Conservation (phyloP, 1,284 basidiomycete species). For the Gomphus bonarii region DNA sequence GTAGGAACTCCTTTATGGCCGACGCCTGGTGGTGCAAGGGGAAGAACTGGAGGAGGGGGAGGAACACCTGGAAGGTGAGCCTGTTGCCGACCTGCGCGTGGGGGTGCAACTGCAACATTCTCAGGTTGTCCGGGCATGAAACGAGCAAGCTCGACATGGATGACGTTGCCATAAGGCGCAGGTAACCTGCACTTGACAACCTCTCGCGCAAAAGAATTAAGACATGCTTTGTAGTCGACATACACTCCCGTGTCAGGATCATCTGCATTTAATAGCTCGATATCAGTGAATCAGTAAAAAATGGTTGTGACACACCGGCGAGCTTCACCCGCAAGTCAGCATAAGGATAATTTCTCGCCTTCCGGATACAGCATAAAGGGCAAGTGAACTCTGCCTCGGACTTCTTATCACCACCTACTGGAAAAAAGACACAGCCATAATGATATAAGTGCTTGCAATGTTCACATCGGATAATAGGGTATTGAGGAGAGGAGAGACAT, state of each 20-base stretch:
- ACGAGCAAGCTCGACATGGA: slow-evolving; percentile 65
- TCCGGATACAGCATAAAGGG: slow-evolving; percentile 64
- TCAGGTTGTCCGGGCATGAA: slow-evolving; percentile 44
- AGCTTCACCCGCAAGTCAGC: slow-evolving; percentile 65
- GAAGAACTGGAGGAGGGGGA: slow-evolving; percentile 1
- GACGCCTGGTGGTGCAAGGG: background rate
- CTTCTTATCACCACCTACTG: slow-evolving; percentile 20
- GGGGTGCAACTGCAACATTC: slow-evolving; percentile 16
- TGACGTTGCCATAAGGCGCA: slow-evolving; percentile 50
- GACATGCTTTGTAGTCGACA: slow-evolving; percentile 60
- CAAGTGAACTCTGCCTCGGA: slow-evolving; percentile 42
- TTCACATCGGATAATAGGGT: slow-evolving; percentile 57
- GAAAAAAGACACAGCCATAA: slow-evolving; percentile 63
- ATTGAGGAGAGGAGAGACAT: slow-evolving; percentile 40
- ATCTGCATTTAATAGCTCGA: slow-evolving; percentile 23
- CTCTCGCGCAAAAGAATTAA: slow-evolving; percentile 62
- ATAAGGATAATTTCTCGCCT: slow-evolving; percentile 54
- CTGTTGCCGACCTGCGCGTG: background rate
- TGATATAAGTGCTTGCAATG: slow-evolving; percentile 58
- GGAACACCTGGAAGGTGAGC: background rate
- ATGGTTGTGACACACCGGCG: slow-evolving; percentile 32
- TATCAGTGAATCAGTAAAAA: slow-evolving; percentile 10
- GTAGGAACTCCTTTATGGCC: background rate
- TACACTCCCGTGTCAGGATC: slow-evolving; percentile 42
- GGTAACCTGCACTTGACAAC: slow-evolving; percentile 56